Percentiles rank a stretch among this genome's conserved stretches.
phyloP scores from a whole-genome alignment of 1,139 yeast species.

The Fermentozyma sake region DNA sequence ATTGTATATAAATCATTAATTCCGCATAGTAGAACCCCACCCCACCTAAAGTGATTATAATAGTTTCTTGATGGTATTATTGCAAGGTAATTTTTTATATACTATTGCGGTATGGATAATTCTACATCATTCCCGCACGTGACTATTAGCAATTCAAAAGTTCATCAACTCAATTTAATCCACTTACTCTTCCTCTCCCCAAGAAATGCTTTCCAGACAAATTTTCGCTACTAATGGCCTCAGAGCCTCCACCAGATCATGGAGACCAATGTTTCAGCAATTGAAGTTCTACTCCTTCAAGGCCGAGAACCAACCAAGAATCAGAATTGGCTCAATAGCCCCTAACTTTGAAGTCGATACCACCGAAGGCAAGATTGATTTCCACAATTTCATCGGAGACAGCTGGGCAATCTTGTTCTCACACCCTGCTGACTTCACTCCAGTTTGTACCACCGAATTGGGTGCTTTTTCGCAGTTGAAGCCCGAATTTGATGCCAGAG shows the following conservation, averaged over 20 bases:
- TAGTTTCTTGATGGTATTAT: too few species aligned
- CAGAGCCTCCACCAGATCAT: constrained; percentile 5
- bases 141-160: constrained; percentile 11
- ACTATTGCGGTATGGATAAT: too few species aligned
- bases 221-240: constrained; percentile 8
- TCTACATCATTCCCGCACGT: too few species aligned
- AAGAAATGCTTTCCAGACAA: constrained; percentile 12
- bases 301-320: constrained; percentile 63
- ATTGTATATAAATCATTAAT: too few species aligned
- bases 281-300: constrained; percentile 48
- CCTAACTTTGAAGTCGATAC: constrained; percentile 77
- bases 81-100: not conserved
- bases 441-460: constrained; percentile 85
- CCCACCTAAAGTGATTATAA: too few species aligned
- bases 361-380: constrained; percentile 68
- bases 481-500: constrained; percentile 75
- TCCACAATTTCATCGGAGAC: constrained; percentile 73
- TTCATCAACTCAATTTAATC: too few species aligned
- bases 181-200: not conserved
- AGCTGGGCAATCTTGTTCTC: constrained; percentile 78
- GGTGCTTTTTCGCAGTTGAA: constrained; percentile 84
- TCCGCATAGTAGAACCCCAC: too few species aligned
- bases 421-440: constrained; percentile 87
- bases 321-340: constrained; percentile 65
- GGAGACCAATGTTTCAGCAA: constrained; percentile 17